These are phyloP conservation scores for Lecanosticta acicola DNA, from an alignment of 2,329 filamentous ascomycete genomes.

Conservation along the genomic window DNA sequence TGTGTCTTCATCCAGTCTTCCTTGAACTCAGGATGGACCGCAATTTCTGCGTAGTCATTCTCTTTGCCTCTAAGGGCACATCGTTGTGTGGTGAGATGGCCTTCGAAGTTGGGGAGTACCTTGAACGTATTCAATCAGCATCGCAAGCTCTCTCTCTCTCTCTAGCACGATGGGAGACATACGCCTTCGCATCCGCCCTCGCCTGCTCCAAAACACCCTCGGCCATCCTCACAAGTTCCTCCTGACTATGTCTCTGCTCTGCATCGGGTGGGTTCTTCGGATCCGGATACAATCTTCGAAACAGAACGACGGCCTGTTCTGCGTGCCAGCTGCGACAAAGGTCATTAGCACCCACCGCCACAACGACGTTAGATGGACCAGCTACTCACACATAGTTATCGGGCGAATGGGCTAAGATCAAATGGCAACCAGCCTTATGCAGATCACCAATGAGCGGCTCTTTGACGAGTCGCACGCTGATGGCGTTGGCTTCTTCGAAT, in stretches of 20 bases:
- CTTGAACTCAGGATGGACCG: slow-evolving; percentile 4
- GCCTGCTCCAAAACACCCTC: slow-evolving; percentile 9
- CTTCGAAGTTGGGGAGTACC: slow-evolving; percentile 1
- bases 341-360: neutral
- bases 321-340: slow-evolving; percentile 7
- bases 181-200: slow-evolving; percentile 9
- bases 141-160: too few relatives aligned
- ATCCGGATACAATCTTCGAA: slow-evolving; percentile 9
- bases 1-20: neutral
- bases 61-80: neutral
- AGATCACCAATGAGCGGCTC: slow-evolving; percentile 11
- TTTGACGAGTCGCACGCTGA: slow-evolving; percentile 7
- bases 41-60: neutral
- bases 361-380: neutral
- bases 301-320: slow-evolving; percentile 9
- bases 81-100: neutral
- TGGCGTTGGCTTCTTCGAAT: slow-evolving; percentile 12
- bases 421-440: slow-evolving; percentile 14
- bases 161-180: slow-evolving; percentile 1
- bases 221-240: slow-evolving; percentile 7
- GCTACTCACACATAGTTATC: slow-evolving; percentile 14
- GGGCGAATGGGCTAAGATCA: slow-evolving; percentile 13
- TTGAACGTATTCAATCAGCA: too few relatives aligned
- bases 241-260: slow-evolving; percentile 10
- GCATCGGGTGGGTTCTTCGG: slow-evolving; percentile 9